Base-by-base conservation (phyloP, 495 filamentous ascomycete genomes). In the Tuber microsphaerosporum region DNA sequence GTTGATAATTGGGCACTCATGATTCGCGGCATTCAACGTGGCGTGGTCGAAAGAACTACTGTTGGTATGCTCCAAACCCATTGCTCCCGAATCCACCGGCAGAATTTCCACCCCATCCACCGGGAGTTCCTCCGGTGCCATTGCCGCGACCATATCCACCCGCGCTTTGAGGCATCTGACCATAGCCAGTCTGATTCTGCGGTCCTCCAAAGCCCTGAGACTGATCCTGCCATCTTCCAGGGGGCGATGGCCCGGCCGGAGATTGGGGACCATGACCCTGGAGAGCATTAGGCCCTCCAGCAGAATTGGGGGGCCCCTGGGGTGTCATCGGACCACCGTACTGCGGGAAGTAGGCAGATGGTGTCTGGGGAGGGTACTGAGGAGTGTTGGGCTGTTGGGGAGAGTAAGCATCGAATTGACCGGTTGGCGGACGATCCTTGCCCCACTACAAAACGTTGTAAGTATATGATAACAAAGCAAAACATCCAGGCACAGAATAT, bases 351-450 rank as follows among this genome's bases (percentile, higher is more conserved):
- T 92, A 97, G 34, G 92, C 89, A 51, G 88, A 89, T 14, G 93
- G 92, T 1, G 90, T 92, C 81, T 90, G 89, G 76, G 91, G 91
- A 86, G 88, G 82, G 85, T 81, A 87, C 84, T 89, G 86, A 76
- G 90, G 92, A 80, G 91, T 91, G 75, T 91, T 91, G 14, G 86
- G 86, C 80, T 89, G 88, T 80, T 92, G 93, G 76, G 92, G 90
- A 77, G 93, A 93, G 84, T 93, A 94, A 75, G 90, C 92, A 77
- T 93, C 91, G 79, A 91, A 90, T 81, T 94, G 89, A 73, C 91
- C 91, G 78, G 90, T 93, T 26, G 96, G 94, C 48, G 93, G 93
- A 84, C 96, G 95, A 85, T 99, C 95, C 86, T 99, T 99, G 84
- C 95, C 95, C 95, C 95, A 99, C 94, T 98, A 82, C 71, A 51